Evolutionary conservation across 305 asterid species (phyloP).

Genomic region (Rubia tinctorum): DNA sequence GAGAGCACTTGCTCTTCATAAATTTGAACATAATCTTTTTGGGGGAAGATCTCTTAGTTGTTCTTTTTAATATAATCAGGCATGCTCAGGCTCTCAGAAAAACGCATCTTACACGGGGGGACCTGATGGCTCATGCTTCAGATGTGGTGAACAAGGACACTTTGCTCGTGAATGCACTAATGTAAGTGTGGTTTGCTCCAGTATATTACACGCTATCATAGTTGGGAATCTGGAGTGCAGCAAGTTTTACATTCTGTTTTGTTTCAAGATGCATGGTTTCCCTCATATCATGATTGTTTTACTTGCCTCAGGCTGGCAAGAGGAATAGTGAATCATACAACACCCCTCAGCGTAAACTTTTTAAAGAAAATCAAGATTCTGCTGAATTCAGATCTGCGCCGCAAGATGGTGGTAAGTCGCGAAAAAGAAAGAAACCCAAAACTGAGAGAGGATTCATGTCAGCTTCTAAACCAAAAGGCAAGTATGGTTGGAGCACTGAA

Average conservation of each 20-base stretch:
- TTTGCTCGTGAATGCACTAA: slow-evolving; percentile 90
- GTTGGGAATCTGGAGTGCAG: background rate
- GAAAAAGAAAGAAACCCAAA: slow-evolving; percentile 36
- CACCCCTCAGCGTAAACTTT: slow-evolving; percentile 54
- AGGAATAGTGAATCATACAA: slow-evolving; percentile 60
- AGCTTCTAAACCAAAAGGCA: slow-evolving; percentile 37
- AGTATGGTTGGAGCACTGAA: slow-evolving; percentile 59
- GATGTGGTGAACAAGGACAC: slow-evolving; percentile 77
- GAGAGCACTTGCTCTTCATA: background rate
- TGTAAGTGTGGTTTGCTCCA: slow-evolving; percentile 38
- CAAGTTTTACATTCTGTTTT: background rate
- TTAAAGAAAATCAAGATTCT: slow-evolving; percentile 39
- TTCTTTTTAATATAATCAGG: slow-evolving; percentile 36
- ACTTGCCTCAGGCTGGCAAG: slow-evolving; percentile 44
- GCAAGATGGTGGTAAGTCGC: slow-evolving; percentile 36
- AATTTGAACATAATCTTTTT: background rate
- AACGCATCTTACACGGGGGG: slow-evolving; percentile 33
- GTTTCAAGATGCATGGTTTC: background rate
- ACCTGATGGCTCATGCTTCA: slow-evolving; percentile 55
- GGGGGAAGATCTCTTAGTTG: background rate
- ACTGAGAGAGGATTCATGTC: slow-evolving; percentile 29
- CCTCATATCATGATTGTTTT: slow-evolving; percentile 16
- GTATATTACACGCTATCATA: slow-evolving; percentile 1
- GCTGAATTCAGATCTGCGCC: slow-evolving; percentile 45
- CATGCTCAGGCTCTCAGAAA: slow-evolving; percentile 45